Evolutionary conservation across 2,329 filamentous ascomycete genomes (phyloP), one percentile per base, ranked within the genome.

Genomic region (Plectosphaerella plurivora): DNA sequence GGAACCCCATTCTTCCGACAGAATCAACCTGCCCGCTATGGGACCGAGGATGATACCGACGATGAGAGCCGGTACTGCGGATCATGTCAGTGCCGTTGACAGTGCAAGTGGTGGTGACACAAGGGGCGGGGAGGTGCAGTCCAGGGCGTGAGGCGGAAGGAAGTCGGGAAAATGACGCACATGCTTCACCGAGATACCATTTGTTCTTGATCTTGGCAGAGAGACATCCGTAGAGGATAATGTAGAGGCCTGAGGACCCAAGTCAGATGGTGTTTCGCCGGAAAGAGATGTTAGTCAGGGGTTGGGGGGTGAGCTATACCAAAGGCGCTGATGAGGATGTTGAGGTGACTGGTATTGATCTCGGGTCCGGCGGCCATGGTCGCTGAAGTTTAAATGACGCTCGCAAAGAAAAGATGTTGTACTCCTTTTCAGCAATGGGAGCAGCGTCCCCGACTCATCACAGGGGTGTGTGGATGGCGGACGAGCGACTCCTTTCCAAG

Each of bases 151-250:
- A 44, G 41, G 9, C 22, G 10, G 37, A 14, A 39, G 10, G 37
- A 14, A 39, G 41, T 8, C 18, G 41, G 41, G 41, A 44, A 42
- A 44, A 44, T 44, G 41, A 67, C 75, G 62, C 61, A 79, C 77
- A 61, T 18, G 78, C 78, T 67, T 81, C 78, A n/a, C 78, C 78
- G 5, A 82, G 66, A 56, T 78, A 80, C 76, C 76, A 81, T 36
- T 65, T 63, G 47, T 71, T 69, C 64, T 81, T 81, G 56, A 81
- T 71, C 61, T 78, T 74, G 24, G 77, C 71, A 1, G 78, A 79
- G 5, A 77, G 67, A 49, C 79, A 58, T 46, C 77, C 78, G 58
- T 74, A 81, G 4, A 72, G 49, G 1, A 78, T 60, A 18, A 72
- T 75, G 59, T 78, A 81, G 9, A 66, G 65, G 44, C 77, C 76